A percentile compares a stretch with the other conserved stretches of the same genome.
These are phyloP conservation scores for Pelargonium australe DNA, from an alignment of 441 rosid species.

Conservation along the genomic window DNA sequence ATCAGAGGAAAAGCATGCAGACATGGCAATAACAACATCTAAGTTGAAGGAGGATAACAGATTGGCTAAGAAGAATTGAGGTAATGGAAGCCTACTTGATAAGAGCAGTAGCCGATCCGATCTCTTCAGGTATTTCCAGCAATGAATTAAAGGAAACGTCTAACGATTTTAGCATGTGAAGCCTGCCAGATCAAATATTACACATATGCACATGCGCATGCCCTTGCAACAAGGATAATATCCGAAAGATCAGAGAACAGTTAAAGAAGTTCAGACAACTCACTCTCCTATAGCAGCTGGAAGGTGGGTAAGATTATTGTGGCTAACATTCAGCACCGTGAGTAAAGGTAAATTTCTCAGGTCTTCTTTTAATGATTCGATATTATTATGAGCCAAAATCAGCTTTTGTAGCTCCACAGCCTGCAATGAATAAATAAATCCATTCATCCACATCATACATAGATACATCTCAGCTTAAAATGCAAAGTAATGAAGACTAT, in stretches of 20 bases:
- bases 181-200: conserved; percentile 42
- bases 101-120: conserved; percentile 72
- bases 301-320: conserved; percentile 59
- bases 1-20: no score
- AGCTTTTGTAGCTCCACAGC: conserved; percentile 83
- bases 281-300: conserved; percentile 90
- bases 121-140: conserved; percentile 55
- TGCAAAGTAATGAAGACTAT: neutral
- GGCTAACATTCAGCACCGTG: conserved; percentile 71
- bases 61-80: no score
- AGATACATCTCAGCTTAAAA: neutral
- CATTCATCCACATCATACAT: neutral
- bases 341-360: conserved; percentile 57
- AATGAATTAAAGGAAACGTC: conserved; percentile 72
- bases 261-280: conserved; percentile 26
- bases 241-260: conserved; percentile 8
- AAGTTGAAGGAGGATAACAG: no score
- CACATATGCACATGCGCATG: conserved; percentile 3
- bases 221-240: neutral
- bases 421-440: conserved; percentile 31
- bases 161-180: conserved; percentile 65
- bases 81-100: conserved; percentile 54
- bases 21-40: no score
- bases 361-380: conserved; percentile 68
- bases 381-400: conserved; percentile 79